Conservation (phyloP, 163 green algal species). For the Chlorella variabilis region DNA sequence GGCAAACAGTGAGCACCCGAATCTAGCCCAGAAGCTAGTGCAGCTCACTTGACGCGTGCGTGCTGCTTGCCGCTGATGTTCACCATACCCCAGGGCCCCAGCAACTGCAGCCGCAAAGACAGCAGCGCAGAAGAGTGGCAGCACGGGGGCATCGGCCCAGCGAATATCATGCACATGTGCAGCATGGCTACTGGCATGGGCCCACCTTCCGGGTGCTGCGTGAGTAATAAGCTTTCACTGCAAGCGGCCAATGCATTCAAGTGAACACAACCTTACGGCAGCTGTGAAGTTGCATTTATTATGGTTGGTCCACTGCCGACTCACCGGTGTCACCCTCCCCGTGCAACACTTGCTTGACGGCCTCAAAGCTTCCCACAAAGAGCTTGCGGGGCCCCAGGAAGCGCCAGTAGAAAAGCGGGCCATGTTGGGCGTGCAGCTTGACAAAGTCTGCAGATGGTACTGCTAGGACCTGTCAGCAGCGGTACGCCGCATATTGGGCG, state of each 20-base stretch:
- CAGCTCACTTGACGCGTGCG: conserved; percentile 28
- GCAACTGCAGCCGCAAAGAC: neutral
- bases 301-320: too few species aligned
- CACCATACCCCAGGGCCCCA: conserved; percentile 5
- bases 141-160: too few species aligned
- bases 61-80: conserved; percentile 13
- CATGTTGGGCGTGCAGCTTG: conserved; percentile 13
- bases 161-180: neutral
- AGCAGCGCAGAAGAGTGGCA: too few species aligned
- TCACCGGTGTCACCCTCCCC: conserved; percentile 4
- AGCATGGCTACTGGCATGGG: too few species aligned
- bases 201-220: neutral
- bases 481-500: too few species aligned
- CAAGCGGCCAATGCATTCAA: too few species aligned
- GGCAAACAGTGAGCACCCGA: too few species aligned
- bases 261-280: too few species aligned
- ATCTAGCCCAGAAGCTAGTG: too few species aligned
- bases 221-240: conserved; percentile 16
- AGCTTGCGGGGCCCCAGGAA: conserved; percentile 26
- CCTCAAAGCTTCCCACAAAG: conserved; percentile 7
- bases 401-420: conserved; percentile 30
- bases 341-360: neutral
- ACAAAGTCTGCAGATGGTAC: neutral
- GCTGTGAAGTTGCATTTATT: too few species aligned
- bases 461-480: too few species aligned